Evolutionary conservation across 2,329 filamentous ascomycete genomes (phyloP), one percentile per base, ranked within the genome.

Genomic region (Xylaria polymorpha): DNA sequence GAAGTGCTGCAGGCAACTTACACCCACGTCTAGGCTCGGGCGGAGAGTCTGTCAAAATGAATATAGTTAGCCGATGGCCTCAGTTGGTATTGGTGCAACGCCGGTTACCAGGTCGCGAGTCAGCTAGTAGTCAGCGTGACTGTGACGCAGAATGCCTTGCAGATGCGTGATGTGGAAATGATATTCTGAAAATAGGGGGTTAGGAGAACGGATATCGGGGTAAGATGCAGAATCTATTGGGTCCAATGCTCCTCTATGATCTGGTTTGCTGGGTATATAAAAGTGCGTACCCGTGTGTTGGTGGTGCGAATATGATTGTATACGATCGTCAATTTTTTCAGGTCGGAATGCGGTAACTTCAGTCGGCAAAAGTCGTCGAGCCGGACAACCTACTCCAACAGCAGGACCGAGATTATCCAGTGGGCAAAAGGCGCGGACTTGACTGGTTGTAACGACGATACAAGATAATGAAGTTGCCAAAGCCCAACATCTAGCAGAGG

Each of bases 201-300:
- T 59, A 67, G 66, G 50, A 66, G 56, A 67, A 73, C 72, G 63
- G 72, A 69, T 71, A 48, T 77, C 76, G 75, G 76, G 65, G 73
- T 41, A 57, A 43, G 48, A 59, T 63, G 50, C 43, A 55, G 65
- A 71, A 64, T 68, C 75, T 72, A 77, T 78, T 77, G 74, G 76
- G 61, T 69, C 64, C 51, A 62, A 62, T 64, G 59, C 62, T 59
- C 70, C 61, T 74, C 71, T 77, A 70, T 67, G 61, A 76, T 76
- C 63, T 70, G 59, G 62, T 65, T 70, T 73, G 61, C 61, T 74
- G 69, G 22, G 35, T 29, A 73, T 72, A 73, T 71, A 72, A 66
- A 73, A 72, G 72, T 61, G 73, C 67, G 70, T 75, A 75, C 71
- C 74, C 73, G 72, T 70, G 59, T 64, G 55, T 64, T 64, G 73